Evolutionary conservation across 331 rosid species (phyloP).

Genomic region (Malus hybrid): DNA sequence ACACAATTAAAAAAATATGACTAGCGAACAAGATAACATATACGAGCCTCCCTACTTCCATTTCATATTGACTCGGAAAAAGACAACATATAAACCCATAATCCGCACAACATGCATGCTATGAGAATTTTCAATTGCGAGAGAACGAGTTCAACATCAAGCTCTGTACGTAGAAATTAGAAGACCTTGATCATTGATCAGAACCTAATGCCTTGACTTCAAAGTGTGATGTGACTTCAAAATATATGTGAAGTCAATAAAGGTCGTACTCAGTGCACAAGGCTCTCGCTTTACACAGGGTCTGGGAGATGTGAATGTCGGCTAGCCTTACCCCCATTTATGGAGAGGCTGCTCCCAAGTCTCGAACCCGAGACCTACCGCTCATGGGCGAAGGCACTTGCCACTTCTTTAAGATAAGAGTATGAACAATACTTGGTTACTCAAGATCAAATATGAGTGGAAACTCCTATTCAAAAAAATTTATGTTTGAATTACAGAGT

Average conservation of each 20-base stretch:
- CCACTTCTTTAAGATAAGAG: not conserved
- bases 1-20: not conserved
- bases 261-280: no score
- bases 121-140: not conserved
- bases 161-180: not conserved
- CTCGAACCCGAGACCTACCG: no score
- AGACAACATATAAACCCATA: not conserved
- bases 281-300: no score
- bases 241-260: not conserved
- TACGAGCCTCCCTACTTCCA: not conserved
- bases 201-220: not conserved
- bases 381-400: no score
- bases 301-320: no score
- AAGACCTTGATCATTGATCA: not conserved
- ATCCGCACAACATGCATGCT: not conserved
- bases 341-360: no score
- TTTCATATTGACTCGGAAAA: not conserved
- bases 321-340: no score
- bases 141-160: not conserved
- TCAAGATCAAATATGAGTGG: no score
- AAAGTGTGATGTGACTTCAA: not conserved
- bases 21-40: not conserved
- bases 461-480: no score
- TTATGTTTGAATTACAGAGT: no score
- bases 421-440: no score